Conservation (phyloP, 371 early-diverging fungal genomes). For the Lichtheimia hyalospora region DNA sequence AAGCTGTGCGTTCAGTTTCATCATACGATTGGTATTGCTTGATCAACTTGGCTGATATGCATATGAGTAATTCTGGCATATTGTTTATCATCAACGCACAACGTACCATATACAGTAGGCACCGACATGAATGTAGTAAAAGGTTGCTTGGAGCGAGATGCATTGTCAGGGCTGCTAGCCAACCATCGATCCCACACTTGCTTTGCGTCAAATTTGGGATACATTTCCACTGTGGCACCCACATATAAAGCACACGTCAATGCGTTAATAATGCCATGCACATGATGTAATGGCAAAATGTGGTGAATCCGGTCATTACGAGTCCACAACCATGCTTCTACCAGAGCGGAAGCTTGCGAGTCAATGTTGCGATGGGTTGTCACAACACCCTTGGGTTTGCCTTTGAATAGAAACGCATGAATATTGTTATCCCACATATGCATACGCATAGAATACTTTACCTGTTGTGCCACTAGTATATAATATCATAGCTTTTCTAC, state of each 20-base stretch:
- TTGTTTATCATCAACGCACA: neutral
- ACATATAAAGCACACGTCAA: slow-evolving; percentile 60
- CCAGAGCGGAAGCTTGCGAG: slow-evolving; percentile 64
- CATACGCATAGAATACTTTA: slow-evolving; percentile 2
- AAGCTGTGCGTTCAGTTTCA: slow-evolving; percentile 25
- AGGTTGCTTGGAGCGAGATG: slow-evolving; percentile 2
- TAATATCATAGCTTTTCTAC: slow-evolving; percentile 69
- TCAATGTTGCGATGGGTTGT: slow-evolving; percentile 66
- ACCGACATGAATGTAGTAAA: slow-evolving; percentile 85
- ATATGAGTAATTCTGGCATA: neutral
- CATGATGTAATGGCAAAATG: slow-evolving; percentile 82
- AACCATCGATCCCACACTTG: slow-evolving; percentile 65
- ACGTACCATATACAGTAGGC: slow-evolving; percentile 78
- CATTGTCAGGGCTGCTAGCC: slow-evolving; percentile 15
- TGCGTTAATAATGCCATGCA: slow-evolving; percentile 74
- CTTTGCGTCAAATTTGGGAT: slow-evolving; percentile 62
- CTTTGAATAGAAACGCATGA: slow-evolving; percentile 18
- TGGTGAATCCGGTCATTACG: slow-evolving; percentile 71
- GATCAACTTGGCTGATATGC: slow-evolving; percentile 52
- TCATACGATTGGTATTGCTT: slow-evolving; percentile 42
- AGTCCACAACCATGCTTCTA: slow-evolving; percentile 77
- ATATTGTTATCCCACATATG: neutral
- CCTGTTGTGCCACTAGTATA: slow-evolving; percentile 83
- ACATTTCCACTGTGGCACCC: slow-evolving; percentile 80
- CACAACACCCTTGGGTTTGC: slow-evolving; percentile 83